A percentile compares a stretch with the other conserved stretches of the same genome.
Evolutionary conservation across 306 rosid species (phyloP).

Genomic region (barrel medic (Medicago truncatula)): DNA sequence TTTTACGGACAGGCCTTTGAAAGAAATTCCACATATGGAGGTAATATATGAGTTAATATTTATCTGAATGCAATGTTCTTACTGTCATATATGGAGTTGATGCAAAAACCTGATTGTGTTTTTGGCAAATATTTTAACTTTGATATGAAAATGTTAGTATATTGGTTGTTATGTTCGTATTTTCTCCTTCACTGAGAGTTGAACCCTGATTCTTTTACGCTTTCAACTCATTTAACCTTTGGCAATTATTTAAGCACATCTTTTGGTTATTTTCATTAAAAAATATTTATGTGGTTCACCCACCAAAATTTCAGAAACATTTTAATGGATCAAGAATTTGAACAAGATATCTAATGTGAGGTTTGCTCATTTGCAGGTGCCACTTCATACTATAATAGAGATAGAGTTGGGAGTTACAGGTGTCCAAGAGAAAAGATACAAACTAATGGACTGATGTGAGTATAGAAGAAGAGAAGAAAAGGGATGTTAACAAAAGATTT

Average conservation of each 20-base stretch:
- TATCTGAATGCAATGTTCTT: conserved; percentile 15
- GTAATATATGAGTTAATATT: conserved; percentile 50
- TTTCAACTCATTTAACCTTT: background rate
- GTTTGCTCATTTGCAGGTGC: conserved; percentile 65
- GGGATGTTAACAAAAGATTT: background rate
- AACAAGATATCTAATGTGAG: conserved; percentile 22
- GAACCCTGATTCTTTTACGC: background rate
- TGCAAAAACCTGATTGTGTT: conserved; percentile 25
- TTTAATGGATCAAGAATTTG: conserved; percentile 8
- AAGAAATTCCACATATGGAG: conserved; percentile 95
- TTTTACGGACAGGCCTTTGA: conserved; percentile 93
- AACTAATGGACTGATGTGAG: conserved; percentile 76
- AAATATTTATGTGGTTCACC: conserved; percentile 7
- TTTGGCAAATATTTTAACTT: background rate
- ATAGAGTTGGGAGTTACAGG: conserved; percentile 98
- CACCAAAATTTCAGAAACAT: conserved; percentile 18
- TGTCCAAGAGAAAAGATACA: conserved; percentile 97
- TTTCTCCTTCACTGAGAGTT: background rate
- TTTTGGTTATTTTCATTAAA: conserved; percentile 11
- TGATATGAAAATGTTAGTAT: no score
- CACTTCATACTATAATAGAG: conserved; percentile 96
- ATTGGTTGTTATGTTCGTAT: no score
- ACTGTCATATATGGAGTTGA: conserved; percentile 23
- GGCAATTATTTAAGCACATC: background rate
- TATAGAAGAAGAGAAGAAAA: conserved; percentile 3